Evolutionary conservation across 352 stramenopile genomes (phyloP).

Genomic region (Pythium diclinum): DNA sequence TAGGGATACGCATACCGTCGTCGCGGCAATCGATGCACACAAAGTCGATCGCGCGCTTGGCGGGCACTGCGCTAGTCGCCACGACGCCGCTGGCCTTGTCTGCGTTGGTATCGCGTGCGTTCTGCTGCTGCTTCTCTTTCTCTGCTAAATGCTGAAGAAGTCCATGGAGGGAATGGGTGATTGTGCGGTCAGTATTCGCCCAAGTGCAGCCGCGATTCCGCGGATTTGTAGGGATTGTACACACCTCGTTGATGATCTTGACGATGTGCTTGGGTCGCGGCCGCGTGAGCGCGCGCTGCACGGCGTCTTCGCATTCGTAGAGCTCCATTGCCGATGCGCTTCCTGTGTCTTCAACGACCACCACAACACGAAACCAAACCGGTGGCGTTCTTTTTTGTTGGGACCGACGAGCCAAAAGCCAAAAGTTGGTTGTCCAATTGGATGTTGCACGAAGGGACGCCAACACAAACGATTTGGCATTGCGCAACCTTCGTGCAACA

Average conservation of each 20-base stretch:
- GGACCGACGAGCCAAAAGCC: background rate
- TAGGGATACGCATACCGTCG: slow-evolving; percentile 35
- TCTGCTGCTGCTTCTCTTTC: slow-evolving; percentile 25
- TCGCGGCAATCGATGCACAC: slow-evolving; percentile 74
- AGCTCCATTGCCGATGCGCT: slow-evolving; percentile 51
- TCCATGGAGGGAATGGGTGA: background rate
- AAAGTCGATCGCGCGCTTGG: slow-evolving; percentile 48
- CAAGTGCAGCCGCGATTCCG: background rate
- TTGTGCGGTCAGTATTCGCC: background rate
- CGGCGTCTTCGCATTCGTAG: slow-evolving; percentile 74
- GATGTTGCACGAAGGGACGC: slow-evolving; percentile 19
- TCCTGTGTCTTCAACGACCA: slow-evolving; percentile 20
- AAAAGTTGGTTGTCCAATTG: background rate
- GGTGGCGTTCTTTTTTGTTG: background rate
- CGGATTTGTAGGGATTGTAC: background rate
- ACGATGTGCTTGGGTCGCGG: slow-evolving; percentile 63
- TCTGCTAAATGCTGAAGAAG: slow-evolving; percentile 43
- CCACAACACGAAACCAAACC: slow-evolving; percentile 5
- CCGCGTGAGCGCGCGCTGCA: slow-evolving; percentile 70
- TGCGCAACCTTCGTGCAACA: slow-evolving; percentile 29
- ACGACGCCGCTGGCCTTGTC: background rate
- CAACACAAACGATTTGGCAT: background rate
- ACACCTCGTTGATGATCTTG: slow-evolving; percentile 71
- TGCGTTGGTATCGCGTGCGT: slow-evolving; percentile 23
- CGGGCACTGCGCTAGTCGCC: background rate